Evolutionary conservation across 192 early-diverging fungal genomes (phyloP).

Genomic region (Podila minutissima): DNA sequence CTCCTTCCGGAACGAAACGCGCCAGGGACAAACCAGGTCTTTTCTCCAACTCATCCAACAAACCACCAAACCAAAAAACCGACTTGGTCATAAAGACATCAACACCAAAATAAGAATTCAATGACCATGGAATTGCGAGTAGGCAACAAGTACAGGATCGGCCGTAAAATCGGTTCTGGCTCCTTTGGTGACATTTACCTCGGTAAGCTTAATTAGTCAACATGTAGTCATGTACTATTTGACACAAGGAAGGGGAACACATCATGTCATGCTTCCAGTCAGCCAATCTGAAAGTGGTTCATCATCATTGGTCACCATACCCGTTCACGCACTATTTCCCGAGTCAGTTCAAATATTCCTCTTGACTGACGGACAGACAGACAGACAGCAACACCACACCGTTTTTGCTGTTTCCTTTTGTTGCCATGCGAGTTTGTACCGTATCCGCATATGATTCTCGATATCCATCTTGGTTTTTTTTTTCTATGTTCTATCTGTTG

Average conservation of each 20-base stretch:
- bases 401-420: no score
- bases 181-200: constrained; percentile 99
- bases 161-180: constrained; percentile 96
- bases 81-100: not conserved
- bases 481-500: not conserved
- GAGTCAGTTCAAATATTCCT: no score
- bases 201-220: constrained; percentile 61
- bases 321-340: no score
- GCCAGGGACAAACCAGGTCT: no score
- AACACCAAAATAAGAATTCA: constrained; percentile 7
- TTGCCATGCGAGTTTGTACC: no score
- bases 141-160: constrained; percentile 94
- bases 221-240: not conserved
- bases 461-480: not conserved
- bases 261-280: no score
- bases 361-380: no score
- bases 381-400: no score
- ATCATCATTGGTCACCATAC: no score
- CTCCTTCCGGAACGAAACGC: no score
- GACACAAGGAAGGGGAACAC: no score
- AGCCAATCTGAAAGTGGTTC: no score
- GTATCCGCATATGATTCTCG: not conserved
- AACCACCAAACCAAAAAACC: not conserved
- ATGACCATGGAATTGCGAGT: constrained; percentile 83
- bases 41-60: not conserved